Evolutionary conservation across 768 basidiomycete species (phyloP).

Genomic region (Crassisporium funariophilum): DNA sequence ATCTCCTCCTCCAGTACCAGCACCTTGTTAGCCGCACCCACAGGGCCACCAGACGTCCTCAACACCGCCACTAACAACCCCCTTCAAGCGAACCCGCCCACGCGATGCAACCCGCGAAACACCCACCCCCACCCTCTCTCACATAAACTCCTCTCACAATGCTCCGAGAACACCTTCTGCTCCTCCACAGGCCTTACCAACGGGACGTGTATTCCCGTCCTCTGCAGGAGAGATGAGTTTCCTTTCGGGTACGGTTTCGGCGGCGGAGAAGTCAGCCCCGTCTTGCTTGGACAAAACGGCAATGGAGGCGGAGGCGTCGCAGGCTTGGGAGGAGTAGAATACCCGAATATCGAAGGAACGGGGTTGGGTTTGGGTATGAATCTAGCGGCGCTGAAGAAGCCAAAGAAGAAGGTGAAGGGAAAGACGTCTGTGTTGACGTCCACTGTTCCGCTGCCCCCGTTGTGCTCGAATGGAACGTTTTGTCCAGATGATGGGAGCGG

Average conservation of each 20-base stretch:
- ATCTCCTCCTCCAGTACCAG: too few relatives aligned
- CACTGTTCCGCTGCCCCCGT: slow-evolving; percentile 45
- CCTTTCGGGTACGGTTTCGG: slow-evolving; percentile 49
- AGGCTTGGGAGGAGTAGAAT: not conserved
- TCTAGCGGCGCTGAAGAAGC: not conserved
- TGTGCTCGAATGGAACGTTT: slow-evolving; percentile 55
- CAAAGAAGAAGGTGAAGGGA: slow-evolving; percentile 8
- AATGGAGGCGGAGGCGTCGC: slow-evolving; percentile 8
- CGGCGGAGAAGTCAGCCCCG: too few relatives aligned
- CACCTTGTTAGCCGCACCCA: not conserved
- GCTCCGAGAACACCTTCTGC: slow-evolving; percentile 61
- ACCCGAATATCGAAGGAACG: not conserved
- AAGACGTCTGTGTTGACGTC: slow-evolving; percentile 4
- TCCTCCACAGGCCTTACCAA: slow-evolving; percentile 26
- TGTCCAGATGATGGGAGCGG: slow-evolving; percentile 70
- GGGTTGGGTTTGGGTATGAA: not conserved
- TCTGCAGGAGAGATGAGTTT: slow-evolving; percentile 63
- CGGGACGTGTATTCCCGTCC: slow-evolving; percentile 53
- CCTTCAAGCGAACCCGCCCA: slow-evolving; percentile 27
- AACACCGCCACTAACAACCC: slow-evolving; percentile 19
- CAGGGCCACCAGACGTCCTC: not conserved
- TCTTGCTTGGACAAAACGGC: too few relatives aligned
- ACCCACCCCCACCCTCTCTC: slow-evolving; percentile 55
- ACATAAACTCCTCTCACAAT: slow-evolving; percentile 63
- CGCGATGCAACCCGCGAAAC: slow-evolving; percentile 43